Conservation (phyloP, 2,329 filamentous ascomycete genomes). For the Cytospora leucostoma region DNA sequence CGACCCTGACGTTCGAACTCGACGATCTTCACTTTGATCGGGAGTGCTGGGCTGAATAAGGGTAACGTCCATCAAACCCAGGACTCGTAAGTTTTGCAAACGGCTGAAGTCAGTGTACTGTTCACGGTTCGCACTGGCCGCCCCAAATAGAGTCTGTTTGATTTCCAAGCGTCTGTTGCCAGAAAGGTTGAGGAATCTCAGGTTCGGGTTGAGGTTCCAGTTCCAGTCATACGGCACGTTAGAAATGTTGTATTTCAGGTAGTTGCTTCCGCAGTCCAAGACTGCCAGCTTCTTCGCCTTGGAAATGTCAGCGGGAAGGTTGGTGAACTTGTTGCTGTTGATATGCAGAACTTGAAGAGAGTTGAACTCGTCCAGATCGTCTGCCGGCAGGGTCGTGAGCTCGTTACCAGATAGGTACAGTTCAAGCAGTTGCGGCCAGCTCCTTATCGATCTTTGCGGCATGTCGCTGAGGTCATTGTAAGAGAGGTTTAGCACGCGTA, state of each 20-base stretch:
- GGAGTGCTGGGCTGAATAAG: conserved; percentile 90
- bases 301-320: conserved; percentile 90
- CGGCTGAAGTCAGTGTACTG: conserved; percentile 88
- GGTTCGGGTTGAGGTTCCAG: conserved; percentile 96
- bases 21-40: conserved; percentile 90
- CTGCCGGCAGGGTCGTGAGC: conserved; percentile 84
- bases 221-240: conserved; percentile 99
- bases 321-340: conserved; percentile 97
- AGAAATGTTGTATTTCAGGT: conserved; percentile 96
- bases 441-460: conserved; percentile 81
- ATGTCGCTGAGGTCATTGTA: conserved; percentile 95
- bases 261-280: conserved; percentile 92
- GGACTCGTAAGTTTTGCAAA: conserved; percentile 77
- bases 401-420: conserved; percentile 95
- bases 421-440: conserved; percentile 88
- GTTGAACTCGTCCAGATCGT: conserved; percentile 89
- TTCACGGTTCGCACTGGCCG: conserved; percentile 59
- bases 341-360: conserved; percentile 88
- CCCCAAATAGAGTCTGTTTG: conserved; percentile 62
- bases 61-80: conserved; percentile 97
- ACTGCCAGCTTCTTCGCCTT: conserved; percentile 90
- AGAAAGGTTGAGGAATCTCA: conserved; percentile 93
- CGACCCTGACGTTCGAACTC: conserved; percentile 96
- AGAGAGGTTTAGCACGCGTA: conserved; percentile 87
- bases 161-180: conserved; percentile 97